Conservation (phyloP, 768 basidiomycete genomes). For the Tylopilus sp. region DNA sequence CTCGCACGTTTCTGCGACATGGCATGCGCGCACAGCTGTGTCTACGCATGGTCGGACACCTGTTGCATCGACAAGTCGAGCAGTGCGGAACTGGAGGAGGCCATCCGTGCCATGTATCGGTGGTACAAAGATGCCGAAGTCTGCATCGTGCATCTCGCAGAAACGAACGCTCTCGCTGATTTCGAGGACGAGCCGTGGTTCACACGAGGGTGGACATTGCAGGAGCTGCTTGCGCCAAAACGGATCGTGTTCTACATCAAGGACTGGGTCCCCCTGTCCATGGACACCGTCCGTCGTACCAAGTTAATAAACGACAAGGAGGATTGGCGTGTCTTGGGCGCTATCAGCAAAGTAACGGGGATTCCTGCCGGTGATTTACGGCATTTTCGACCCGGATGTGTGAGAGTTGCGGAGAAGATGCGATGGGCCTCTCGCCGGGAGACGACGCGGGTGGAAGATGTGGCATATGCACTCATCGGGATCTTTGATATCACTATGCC, state of each 20-base stretch:
- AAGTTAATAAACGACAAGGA: constrained; percentile 4
- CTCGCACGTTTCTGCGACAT: constrained; percentile 7
- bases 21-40: constrained; percentile 5
- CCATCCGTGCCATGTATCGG: constrained; percentile 8
- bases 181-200: constrained; percentile 13
- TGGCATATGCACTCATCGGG: constrained; percentile 12
- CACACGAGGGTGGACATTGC: constrained; percentile 11
- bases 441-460: constrained; percentile 11
- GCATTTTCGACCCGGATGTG: constrained; percentile 6
- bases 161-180: neutral
- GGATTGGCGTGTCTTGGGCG: constrained; percentile 4
- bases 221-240: constrained; percentile 9
- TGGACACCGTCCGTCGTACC: neutral
- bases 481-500: constrained; percentile 15
- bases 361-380: constrained; percentile 5
- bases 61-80: constrained; percentile 16
- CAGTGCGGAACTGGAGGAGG: constrained; percentile 13
- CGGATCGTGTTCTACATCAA: constrained; percentile 6
- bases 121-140: constrained; percentile 9
- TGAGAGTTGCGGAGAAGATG: constrained; percentile 13
- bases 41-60: constrained; percentile 13
- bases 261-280: neutral
- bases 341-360: constrained; percentile 3
- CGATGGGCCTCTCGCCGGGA: constrained; percentile 10
- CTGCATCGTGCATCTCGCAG: constrained; percentile 9